Conservation (phyloP, 768 basidiomycete genomes). For the Boletus reticulatus region DNA sequence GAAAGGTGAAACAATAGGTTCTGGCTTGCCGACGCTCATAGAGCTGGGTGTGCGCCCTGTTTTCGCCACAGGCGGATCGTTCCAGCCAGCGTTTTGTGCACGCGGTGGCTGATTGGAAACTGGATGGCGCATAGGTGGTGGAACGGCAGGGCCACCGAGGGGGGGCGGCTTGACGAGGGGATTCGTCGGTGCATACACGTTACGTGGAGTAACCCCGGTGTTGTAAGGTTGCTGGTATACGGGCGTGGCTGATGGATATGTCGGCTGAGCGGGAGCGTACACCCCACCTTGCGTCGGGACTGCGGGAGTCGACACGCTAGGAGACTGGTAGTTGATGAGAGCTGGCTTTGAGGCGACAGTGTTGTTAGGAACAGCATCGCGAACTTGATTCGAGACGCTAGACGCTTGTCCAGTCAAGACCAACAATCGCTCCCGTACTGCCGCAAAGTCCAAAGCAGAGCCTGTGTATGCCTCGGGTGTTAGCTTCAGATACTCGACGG, state of each 20-base stretch:
- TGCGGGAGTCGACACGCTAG: constrained; percentile 27
- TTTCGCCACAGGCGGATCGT: constrained; percentile 68
- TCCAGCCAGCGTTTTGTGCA: constrained; percentile 82
- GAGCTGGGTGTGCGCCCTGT: constrained; percentile 52
- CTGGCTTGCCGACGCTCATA: constrained; percentile 49
- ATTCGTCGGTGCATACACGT: constrained; percentile 15
- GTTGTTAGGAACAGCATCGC: constrained; percentile 29
- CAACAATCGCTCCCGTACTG: constrained; percentile 47
- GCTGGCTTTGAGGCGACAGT: constrained; percentile 14
- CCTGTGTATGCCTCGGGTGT: constrained; percentile 80
- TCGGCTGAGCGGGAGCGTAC: constrained; percentile 18
- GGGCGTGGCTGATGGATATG: constrained; percentile 35
- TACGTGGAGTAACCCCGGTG: background rate
- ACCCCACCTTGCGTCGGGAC: constrained; percentile 20
- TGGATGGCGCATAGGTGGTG: constrained; percentile 43
- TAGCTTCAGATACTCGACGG: constrained; percentile 72
- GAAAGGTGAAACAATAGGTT: constrained; percentile 87
- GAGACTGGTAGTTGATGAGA: constrained; percentile 15
- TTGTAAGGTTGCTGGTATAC: constrained; percentile 9
- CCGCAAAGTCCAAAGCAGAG: constrained; percentile 41
- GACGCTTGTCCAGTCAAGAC: constrained; percentile 33
- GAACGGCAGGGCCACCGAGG: constrained; percentile 35
- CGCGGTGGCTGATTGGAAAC: constrained; percentile 53
- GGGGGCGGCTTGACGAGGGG: constrained; percentile 42
- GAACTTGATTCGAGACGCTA: constrained; percentile 28